A percentile compares a stretch with the other conserved stretches of the same genome.
Evolutionary conservation across 2,329 filamentous ascomycete species (phyloP).

Genomic region (Aureobasidium vineae): DNA sequence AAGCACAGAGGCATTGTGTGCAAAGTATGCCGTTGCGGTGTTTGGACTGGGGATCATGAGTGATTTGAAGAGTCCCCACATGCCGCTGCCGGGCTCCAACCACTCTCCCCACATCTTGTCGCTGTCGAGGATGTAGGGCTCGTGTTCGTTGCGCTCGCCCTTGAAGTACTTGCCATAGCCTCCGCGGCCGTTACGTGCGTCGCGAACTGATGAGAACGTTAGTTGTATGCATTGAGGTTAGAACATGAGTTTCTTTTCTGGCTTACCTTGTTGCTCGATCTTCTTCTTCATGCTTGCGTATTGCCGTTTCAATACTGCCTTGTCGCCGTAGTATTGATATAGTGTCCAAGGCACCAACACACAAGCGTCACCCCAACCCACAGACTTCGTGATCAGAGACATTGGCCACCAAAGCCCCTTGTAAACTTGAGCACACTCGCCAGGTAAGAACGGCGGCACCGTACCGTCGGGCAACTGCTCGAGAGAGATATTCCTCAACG

Average conservation of each 20-base stretch:
- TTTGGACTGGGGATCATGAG: constrained; percentile 16
- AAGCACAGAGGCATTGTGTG: constrained; percentile 9
- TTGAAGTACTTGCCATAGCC: constrained; percentile 24
- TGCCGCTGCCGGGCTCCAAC: constrained; percentile 17
- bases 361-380: constrained; percentile 23
- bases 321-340: constrained; percentile 21
- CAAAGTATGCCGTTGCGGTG: constrained; percentile 21
- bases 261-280: constrained; percentile 12
- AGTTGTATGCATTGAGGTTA: too few relatives aligned
- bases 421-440: constrained; percentile 22
- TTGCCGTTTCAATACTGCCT: constrained; percentile 7
- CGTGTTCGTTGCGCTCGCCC: constrained; percentile 10
- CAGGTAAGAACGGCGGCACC: constrained; percentile 15
- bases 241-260: too few relatives aligned
- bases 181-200: background rate
- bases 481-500: background rate
- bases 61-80: constrained; percentile 24
- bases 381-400: background rate
- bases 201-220: background rate
- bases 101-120: constrained; percentile 23
- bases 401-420: constrained; percentile 14
- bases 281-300: constrained; percentile 20
- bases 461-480: constrained; percentile 18
- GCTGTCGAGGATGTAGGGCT: constrained; percentile 18
- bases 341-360: constrained; percentile 20